Percentiles rank a stretch among this genome's conserved stretches.
Evolutionary conservation across 1,284 basidiomycete species (phyloP).

Genomic region (Trametes pubescens): DNA sequence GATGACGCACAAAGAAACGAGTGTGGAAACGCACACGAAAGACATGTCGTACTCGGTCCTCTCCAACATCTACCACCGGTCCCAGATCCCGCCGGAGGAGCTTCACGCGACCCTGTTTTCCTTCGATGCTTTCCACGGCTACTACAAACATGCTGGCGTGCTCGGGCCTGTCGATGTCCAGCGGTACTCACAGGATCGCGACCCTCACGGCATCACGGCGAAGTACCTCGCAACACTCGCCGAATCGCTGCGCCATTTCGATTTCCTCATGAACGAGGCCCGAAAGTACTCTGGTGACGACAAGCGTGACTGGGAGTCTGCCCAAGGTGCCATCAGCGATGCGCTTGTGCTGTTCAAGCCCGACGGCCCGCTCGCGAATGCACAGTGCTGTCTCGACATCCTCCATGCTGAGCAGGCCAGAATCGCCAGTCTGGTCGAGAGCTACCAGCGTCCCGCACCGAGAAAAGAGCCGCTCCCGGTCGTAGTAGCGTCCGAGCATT

Average conservation of each 20-base stretch:
- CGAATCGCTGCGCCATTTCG: background rate
- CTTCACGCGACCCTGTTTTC: conserved; percentile 10
- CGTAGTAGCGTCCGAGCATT: no score
- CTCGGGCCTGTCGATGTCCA: background rate
- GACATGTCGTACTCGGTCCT: conserved; percentile 6
- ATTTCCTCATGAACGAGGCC: conserved; percentile 3
- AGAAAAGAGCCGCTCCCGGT: no score
- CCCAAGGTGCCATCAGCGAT: background rate
- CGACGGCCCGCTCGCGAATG: background rate
- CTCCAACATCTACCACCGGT: background rate
- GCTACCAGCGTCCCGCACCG: background rate
- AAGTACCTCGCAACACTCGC: background rate
- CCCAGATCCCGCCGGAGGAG: background rate
- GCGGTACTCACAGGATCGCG: background rate
- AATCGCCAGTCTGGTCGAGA: background rate
- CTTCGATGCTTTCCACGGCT: conserved; percentile 3
- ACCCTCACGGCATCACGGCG: background rate
- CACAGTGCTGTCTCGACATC: no score
- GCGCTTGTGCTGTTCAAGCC: background rate
- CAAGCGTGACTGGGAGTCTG: background rate
- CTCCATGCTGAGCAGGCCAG: background rate
- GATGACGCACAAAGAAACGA: no score
- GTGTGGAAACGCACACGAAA: background rate
- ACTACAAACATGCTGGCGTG: background rate
- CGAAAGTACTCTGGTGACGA: background rate